These are phyloP conservation scores for Leonotis leonurus DNA, from an alignment of 257 asterid species.

Conservation along the genomic window DNA sequence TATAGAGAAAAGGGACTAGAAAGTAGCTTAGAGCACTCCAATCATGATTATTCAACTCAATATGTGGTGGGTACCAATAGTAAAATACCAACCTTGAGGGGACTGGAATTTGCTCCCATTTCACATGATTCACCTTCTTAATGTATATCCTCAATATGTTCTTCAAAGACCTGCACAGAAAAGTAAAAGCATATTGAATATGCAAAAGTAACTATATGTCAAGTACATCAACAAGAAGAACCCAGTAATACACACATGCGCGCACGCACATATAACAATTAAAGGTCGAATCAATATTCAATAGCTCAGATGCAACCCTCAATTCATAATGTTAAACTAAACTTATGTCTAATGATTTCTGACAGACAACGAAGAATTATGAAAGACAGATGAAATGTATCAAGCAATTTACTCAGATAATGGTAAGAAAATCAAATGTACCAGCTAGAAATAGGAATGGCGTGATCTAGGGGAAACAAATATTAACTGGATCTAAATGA, in stretches of 20 bases:
- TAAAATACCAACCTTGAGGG: slow-evolving; percentile 64
- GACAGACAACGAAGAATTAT: no score
- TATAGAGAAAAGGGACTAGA: background rate
- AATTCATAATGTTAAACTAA: no score
- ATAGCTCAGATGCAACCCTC: no score
- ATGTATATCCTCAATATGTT: slow-evolving; percentile 73
- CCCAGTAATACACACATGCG: background rate
- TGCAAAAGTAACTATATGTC: background rate
- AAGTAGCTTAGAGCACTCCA: background rate
- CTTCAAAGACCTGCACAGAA: slow-evolving; percentile 60
- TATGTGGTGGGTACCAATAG: no score
- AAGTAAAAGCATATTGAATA: slow-evolving; percentile 4
- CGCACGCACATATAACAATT: background rate
- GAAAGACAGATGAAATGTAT: no score
- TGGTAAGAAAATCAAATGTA: background rate
- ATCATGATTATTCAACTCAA: background rate
- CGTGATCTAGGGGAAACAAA: background rate
- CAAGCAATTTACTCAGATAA: no score
- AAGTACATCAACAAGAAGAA: background rate
- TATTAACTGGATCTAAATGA: background rate
- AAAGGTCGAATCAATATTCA: background rate
- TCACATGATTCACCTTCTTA: slow-evolving; percentile 61
- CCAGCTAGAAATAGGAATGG: background rate
- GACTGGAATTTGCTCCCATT: slow-evolving; percentile 72
- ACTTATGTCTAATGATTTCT: no score